These are phyloP conservation scores for Phaeosphaeriaceae sp. DNA, from an alignment of 2,329 filamentous ascomycete species.

Conservation along the genomic window DNA sequence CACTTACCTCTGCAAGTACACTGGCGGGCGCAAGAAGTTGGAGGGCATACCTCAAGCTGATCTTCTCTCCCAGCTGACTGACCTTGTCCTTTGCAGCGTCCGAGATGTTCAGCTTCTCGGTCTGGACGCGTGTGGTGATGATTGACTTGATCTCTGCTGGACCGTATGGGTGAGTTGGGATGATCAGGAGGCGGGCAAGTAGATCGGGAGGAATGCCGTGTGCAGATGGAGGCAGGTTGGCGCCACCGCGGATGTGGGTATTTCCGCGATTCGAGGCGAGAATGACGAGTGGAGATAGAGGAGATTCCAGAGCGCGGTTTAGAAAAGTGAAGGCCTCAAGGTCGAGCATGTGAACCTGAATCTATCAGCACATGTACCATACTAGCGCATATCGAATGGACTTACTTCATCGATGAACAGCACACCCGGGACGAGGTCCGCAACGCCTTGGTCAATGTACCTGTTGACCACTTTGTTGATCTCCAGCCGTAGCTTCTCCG, in stretches of 20 bases:
- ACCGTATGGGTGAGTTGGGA: conserved; percentile 90
- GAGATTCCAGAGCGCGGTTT: conserved; percentile 94
- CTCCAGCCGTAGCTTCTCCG: conserved; percentile 91
- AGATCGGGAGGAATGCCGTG: conserved; percentile 96
- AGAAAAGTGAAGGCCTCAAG: conserved; percentile 99
- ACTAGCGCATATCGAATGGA: background rate
- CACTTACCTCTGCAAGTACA: conserved; percentile 80
- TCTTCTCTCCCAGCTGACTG: conserved; percentile 82
- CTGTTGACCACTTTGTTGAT: conserved; percentile 99
- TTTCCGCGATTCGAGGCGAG: conserved; percentile 96
- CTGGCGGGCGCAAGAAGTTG: conserved; percentile 89
- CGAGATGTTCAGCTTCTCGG: conserved; percentile 79
- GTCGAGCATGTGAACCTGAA: conserved; percentile 96
- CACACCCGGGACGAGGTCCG: conserved; percentile 96
- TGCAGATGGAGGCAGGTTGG: conserved; percentile 70
- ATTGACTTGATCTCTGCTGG: conserved; percentile 92
- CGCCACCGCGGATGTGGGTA: conserved; percentile 86
- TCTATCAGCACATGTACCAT: conserved; percentile 22
- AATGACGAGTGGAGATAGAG: conserved; percentile 95
- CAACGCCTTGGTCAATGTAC: conserved; percentile 98
- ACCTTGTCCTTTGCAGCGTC: conserved; percentile 88
- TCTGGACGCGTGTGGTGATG: conserved; percentile 81
- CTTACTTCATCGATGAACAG: conserved; percentile 96
- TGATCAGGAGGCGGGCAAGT: conserved; percentile 89
- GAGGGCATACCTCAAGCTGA: conserved; percentile 90